These are phyloP conservation scores for Sisymbrium altissimum DNA, from an alignment of 345 rosid species.

Conservation along the genomic window DNA sequence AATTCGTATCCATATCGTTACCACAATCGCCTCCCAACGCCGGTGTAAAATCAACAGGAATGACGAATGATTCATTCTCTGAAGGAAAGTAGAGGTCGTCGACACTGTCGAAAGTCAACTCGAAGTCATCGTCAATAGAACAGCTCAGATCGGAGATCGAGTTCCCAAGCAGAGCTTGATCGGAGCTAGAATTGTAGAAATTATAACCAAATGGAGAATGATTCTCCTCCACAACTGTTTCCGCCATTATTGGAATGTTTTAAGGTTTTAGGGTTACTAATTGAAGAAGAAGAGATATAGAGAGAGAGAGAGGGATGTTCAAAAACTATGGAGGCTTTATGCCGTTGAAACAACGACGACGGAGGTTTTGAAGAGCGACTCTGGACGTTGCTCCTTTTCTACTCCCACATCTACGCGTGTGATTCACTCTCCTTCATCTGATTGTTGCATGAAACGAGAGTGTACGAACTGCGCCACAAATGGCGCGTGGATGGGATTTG, in stretches of 20 bases:
- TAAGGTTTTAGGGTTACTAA: constrained; percentile 15
- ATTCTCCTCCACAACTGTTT: background rate
- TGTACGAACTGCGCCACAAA: background rate
- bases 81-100: constrained; percentile 49
- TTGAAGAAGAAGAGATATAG: too few relatives aligned
- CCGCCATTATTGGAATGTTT: constrained; percentile 16
- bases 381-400: background rate
- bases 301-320: too few relatives aligned
- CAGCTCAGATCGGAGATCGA: constrained; percentile 37
- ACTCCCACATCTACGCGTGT: constrained; percentile 7
- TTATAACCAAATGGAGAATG: constrained; percentile 45
- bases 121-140: constrained; percentile 45
- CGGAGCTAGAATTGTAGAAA: constrained; percentile 37
- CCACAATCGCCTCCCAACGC: too few relatives aligned
- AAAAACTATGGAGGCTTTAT: too few relatives aligned
- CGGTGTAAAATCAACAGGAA: constrained; percentile 2
- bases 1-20: too few relatives aligned
- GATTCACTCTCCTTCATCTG: background rate
- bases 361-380: background rate
- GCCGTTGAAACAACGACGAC: background rate
- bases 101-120: constrained; percentile 34
- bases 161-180: too few relatives aligned
- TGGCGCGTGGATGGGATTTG: background rate
- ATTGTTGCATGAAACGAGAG: background rate
- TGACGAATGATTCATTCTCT: too few relatives aligned